Evolutionary conservation across 2,329 filamentous ascomycete species (phyloP), one percentile per base, ranked within the genome.

Genomic region (Alternaria sp.): DNA sequence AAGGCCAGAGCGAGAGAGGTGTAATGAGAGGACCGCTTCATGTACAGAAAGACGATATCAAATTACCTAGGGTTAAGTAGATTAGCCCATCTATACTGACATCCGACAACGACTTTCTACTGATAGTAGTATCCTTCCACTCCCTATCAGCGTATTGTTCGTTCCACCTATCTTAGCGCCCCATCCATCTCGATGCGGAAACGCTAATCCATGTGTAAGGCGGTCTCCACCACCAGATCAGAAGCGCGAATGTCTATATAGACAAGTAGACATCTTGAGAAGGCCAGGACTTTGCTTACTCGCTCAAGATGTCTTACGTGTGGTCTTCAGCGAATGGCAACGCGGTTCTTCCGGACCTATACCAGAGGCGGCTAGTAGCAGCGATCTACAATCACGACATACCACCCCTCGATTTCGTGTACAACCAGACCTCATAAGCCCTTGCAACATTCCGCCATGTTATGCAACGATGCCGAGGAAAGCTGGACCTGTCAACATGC

Each of bases 361-460:
- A 11, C 54, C 45, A 18, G 9, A 50, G 20, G 22, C 38, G 52
- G 52, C 49, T 63, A 63, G 57, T 43, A 12, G 32, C 16, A 41
- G 18, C 27, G 69, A 74, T 73, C 68, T 36, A 49, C 56, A 69
- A 77, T 74, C 70, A 74, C 76, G 75, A 75, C 73, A 78, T 78
- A 62, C n/a, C 44, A 71, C 64, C 68, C 72, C 67, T 64, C 61
- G 62, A 77, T 77, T 66, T 66, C 74, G 73, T 70, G 60, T 69
- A 55, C 63, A 53, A 34, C 49, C 46, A 22, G 57, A 40, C 49
- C 43, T 27, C 51, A 64, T 59, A 54, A 50, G 41, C 53, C 62
- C 40, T 43, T 43, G 30, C 7, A 32, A 56, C 27, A 51, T 27
- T 18, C 36, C 34, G 32, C 60, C 22, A 41, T 22, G 8, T 45